Base-by-base conservation (phyloP, 345 rosid genomes). In the Hibiscus mutabilis region DNA sequence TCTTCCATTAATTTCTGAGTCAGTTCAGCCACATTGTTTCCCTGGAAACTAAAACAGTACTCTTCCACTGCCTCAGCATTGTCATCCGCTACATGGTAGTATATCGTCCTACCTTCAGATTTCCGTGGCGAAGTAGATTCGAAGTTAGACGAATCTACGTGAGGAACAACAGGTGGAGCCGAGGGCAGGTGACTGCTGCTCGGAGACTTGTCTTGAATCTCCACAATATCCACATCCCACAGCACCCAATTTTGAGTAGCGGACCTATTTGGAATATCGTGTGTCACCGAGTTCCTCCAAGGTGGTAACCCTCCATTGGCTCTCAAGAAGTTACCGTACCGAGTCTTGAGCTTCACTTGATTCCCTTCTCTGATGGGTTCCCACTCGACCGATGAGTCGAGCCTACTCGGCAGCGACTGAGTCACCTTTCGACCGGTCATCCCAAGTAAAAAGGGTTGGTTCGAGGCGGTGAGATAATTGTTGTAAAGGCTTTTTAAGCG, bases 381-480 rank as follows among this genome's bases (percentile, higher is more conserved):
- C 97, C 98, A 91, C 74, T 86, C 92, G 18, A 83, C 75, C 6
- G 87, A 84, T 1, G 82, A 81, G 44, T 91, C 96, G 16, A 78
- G 85, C 18, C 86, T 83, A 21, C 74, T 69, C 44, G 83, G 85
- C 18, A 81, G 70, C 0, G 85, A 57, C 84, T 90, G 99, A 25
- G 80, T 49, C 46, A 88, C 96, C 82, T 92, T 92, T 59, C 82
- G 82, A 18, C 97, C 96, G 16, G 91, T 86, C 78, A 89, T 84
- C 21, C 99, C 97, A 1, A 89, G 85, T 19, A 92, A 69, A 78
- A 88, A 90, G 16, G 90, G 90, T 70, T 83, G 82, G 76, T 90
- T 88, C 6, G 97, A 84, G 63, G 98, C 98, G 69, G 99, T 89
- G 27, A 92, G 76, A 82, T 96, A 96, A 24, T 79, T 89, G 2